Evolutionary conservation across 1,284 basidiomycete genomes (phyloP).

Genomic region (Uromyces viciae-fabae): DNA sequence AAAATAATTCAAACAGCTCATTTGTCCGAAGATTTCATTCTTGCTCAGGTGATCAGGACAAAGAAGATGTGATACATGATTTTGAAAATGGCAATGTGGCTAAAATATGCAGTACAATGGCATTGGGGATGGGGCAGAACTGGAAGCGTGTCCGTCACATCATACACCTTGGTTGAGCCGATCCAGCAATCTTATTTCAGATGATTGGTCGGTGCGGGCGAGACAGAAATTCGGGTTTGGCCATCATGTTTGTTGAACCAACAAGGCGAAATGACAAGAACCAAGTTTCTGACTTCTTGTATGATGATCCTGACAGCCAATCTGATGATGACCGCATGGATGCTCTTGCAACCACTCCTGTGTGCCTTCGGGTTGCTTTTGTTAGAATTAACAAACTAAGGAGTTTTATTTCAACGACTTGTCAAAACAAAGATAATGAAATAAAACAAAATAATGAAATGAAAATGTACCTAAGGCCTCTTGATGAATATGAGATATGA

Average conservation of each 20-base stretch:
- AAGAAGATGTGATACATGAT: neutral
- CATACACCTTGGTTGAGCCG: neutral
- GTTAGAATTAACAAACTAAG: too few relatives aligned
- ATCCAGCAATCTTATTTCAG: neutral
- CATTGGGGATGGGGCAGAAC: neutral
- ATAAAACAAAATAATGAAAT: too few relatives aligned
- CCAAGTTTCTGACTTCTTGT: neutral
- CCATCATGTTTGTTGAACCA: neutral
- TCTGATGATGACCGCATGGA: conserved; percentile 7
- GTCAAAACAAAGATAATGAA: too few relatives aligned
- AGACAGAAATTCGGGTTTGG: neutral
- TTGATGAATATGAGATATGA: too few relatives aligned
- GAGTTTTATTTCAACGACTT: too few relatives aligned
- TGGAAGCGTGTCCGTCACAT: neutral
- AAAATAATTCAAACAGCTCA: neutral
- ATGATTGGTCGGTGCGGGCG: neutral
- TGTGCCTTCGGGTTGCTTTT: neutral
- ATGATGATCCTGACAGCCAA: neutral
- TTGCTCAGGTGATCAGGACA: neutral
- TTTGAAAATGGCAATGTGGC: neutral
- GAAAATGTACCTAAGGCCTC: too few relatives aligned
- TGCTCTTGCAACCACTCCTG: neutral
- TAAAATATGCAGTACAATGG: neutral
- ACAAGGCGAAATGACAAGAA: neutral
- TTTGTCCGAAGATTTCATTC: neutral